A percentile compares a stretch with the other conserved stretches of the same genome.
phyloP scores from a whole-genome alignment of 768 basidiomycete species.

The Rhizopogon salebrosus region DNA sequence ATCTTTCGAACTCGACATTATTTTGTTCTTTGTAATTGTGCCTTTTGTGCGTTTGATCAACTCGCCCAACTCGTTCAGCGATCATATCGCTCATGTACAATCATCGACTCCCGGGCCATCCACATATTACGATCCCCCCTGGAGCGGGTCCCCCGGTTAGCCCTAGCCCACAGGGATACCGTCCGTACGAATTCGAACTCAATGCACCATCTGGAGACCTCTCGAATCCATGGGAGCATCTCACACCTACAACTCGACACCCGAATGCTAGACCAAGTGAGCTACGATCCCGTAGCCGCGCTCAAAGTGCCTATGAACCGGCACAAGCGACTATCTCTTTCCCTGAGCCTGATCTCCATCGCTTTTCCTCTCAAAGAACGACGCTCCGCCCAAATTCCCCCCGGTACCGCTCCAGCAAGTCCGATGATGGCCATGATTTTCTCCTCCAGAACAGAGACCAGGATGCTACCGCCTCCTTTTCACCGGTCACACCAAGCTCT shows the following conservation, averaged over 20 bases:
- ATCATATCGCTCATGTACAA: constrained; percentile 16
- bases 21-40: neutral
- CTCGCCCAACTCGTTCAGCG: neutral
- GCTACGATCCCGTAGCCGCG: constrained; percentile 27
- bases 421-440: constrained; percentile 26
- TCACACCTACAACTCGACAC: constrained; percentile 19
- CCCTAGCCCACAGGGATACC: constrained; percentile 22
- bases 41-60: neutral
- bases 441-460: constrained; percentile 10
- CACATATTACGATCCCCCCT: constrained; percentile 33
- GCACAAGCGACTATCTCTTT: constrained; percentile 31
- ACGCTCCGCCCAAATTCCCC: constrained; percentile 19
- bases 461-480: constrained; percentile 28
- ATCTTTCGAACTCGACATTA: neutral
- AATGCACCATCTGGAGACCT: constrained; percentile 17
- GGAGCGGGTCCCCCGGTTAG: constrained; percentile 28
- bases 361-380: constrained; percentile 36
- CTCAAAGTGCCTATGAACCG: constrained; percentile 33
- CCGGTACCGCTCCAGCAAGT: constrained; percentile 35
- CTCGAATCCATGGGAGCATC: constrained; percentile 31
- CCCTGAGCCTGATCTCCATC: constrained; percentile 49
- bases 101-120: constrained; percentile 23
- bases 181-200: constrained; percentile 28
- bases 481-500: constrained; percentile 27
- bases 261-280: constrained; percentile 15